phyloP scores from a whole-genome alignment of 2,329 filamentous ascomycete species.

The Pseudogymnoascus sp. region DNA sequence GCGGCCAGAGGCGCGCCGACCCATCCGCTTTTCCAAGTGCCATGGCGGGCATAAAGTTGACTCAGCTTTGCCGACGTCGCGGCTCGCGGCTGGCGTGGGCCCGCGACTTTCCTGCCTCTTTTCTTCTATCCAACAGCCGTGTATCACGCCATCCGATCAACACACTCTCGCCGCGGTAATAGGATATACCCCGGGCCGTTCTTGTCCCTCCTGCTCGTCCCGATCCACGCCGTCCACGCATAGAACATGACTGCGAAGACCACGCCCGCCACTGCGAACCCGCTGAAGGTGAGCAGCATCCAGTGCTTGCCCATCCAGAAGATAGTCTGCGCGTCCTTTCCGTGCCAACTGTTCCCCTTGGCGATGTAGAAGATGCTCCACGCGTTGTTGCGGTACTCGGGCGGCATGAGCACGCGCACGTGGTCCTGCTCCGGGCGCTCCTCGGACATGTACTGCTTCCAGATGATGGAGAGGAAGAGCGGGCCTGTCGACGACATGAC shows the following conservation, averaged over 20 bases:
- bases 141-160: not conserved
- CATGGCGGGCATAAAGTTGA: not conserved
- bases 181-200: not conserved
- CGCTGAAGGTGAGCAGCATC: slow-evolving; percentile 29
- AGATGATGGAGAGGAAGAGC: slow-evolving; percentile 65
- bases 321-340: slow-evolving; percentile 37
- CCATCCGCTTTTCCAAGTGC: not conserved
- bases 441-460: slow-evolving; percentile 61
- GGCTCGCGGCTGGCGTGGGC: not conserved
- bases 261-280: slow-evolving; percentile 26
- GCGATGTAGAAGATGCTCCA: slow-evolving; percentile 62
- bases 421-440: slow-evolving; percentile 41
- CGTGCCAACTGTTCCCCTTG: slow-evolving; percentile 40
- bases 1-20: not conserved
- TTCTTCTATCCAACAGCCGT: not conserved
- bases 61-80: not conserved
- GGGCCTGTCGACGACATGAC: slow-evolving; percentile 75
- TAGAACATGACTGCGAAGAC: slow-evolving; percentile 14
- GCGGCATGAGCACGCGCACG: slow-evolving; percentile 59
- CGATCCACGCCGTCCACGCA: not conserved
- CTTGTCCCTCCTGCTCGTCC: not conserved
- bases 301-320: slow-evolving; percentile 42
- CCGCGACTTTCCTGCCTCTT: not conserved
- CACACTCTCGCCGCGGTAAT: not conserved
- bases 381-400: slow-evolving; percentile 58